Percentiles rank a stretch among this genome's conserved stretches.
Conservation (phyloP, 768 basidiomycete species). For the Hydnomerulius pinastri region DNA sequence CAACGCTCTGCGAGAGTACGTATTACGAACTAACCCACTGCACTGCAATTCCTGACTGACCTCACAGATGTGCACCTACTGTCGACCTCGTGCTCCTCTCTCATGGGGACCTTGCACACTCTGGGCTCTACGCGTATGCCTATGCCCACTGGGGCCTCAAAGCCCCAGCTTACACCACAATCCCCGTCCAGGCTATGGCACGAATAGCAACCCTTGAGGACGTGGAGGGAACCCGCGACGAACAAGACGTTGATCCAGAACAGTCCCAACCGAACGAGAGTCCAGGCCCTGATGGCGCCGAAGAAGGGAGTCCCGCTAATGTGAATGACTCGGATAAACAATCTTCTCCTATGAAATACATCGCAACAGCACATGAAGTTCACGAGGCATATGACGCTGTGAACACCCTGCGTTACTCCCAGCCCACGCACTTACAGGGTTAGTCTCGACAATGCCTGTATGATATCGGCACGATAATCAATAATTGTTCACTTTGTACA, state of each 20-base stretch:
- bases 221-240: conserved; percentile 75
- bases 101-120: conserved; percentile 87
- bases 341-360: conserved; percentile 47
- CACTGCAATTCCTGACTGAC: conserved; percentile 7
- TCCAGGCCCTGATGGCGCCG: conserved; percentile 25
- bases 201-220: conserved; percentile 90
- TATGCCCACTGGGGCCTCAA: conserved; percentile 83
- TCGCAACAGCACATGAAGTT: conserved; percentile 82
- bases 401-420: conserved; percentile 91
- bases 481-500: conserved; percentile 26
- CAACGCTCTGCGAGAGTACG: conserved; percentile 65
- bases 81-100: conserved; percentile 92
- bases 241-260: conserved; percentile 55
- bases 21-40: conserved; percentile 14
- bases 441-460: conserved; percentile 20
- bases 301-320: conserved; percentile 16
- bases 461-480: conserved; percentile 1
- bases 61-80: conserved; percentile 67
- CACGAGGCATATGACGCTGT: conserved; percentile 91
- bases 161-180: conserved; percentile 90
- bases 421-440: conserved; percentile 95
- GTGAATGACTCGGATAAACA: conserved; percentile 25
- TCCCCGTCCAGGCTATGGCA: conserved; percentile 96
- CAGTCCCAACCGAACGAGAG: conserved; percentile 24
- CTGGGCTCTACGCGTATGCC: conserved; percentile 93